Percentiles rank a stretch among this genome's conserved stretches.
These are phyloP conservation scores for Cryptococcus floricola DNA, from an alignment of 1,284 basidiomycete species.

Conservation along the genomic window DNA sequence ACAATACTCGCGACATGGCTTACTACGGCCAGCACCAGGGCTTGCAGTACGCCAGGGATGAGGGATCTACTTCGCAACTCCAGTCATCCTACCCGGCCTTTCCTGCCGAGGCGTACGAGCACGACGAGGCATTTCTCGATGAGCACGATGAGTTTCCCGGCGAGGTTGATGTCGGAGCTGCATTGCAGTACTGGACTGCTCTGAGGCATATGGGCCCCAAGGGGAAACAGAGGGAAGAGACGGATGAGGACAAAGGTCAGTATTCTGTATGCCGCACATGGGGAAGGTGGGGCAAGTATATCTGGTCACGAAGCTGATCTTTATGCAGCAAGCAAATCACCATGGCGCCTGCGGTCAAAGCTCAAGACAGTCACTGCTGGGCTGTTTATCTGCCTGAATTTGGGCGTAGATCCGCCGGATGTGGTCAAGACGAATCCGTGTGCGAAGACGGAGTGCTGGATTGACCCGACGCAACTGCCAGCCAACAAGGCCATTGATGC, in stretches of 20 bases:
- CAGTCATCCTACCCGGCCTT: constrained; percentile 35
- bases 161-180: constrained; percentile 23
- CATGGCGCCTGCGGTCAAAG: constrained; percentile 76
- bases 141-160: constrained; percentile 24
- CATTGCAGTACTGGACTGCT: constrained; percentile 47
- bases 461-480: constrained; percentile 86
- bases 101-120: constrained; percentile 22
- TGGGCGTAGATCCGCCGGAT: constrained; percentile 96
- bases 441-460: constrained; percentile 94
- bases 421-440: constrained; percentile 96
- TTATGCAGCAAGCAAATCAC: constrained; percentile 19
- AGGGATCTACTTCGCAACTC: constrained; percentile 43
- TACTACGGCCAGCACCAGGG: constrained; percentile 24
- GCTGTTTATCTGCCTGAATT: constrained; percentile 92
- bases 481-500: constrained; percentile 69
- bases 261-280: neutral
- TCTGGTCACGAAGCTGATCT: neutral
- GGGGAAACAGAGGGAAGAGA: constrained; percentile 33
- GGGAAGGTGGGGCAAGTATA: neutral
- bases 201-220: constrained; percentile 43
- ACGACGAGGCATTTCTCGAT: constrained; percentile 14
- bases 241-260: constrained; percentile 30
- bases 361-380: constrained; percentile 88
- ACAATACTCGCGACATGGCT: neutral
- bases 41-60: constrained; percentile 44